Evolutionary conservation across 768 basidiomycete species (phyloP).

Genomic region (Xerocomellus intermedius): DNA sequence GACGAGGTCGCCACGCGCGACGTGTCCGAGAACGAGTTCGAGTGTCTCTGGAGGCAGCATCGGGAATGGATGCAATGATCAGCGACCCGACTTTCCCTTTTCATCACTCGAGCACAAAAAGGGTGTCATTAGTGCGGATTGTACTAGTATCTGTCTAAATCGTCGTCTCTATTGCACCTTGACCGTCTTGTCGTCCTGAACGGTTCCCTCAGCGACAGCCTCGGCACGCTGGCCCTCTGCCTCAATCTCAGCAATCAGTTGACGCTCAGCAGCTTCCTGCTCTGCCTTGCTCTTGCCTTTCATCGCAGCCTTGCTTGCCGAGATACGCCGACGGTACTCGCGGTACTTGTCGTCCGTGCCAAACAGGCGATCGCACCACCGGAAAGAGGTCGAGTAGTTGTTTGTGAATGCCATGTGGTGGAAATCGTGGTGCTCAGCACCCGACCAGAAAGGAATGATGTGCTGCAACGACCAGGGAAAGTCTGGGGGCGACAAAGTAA

Average conservation of each 20-base stretch:
- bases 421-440: slow-evolving; percentile 97
- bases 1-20: slow-evolving; percentile 28
- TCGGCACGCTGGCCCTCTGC: slow-evolving; percentile 71
- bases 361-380: slow-evolving; percentile 87
- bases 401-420: slow-evolving; percentile 97
- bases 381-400: slow-evolving; percentile 92
- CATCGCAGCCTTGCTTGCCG: slow-evolving; percentile 56
- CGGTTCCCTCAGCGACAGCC: slow-evolving; percentile 45
- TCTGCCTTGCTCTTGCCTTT: slow-evolving; percentile 55
- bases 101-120: not conserved
- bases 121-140: not conserved
- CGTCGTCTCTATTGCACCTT: slow-evolving; percentile 26
- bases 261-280: slow-evolving; percentile 53
- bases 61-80: not conserved
- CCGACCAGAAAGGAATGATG: slow-evolving; percentile 94
- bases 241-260: slow-evolving; percentile 68
- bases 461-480: slow-evolving; percentile 98
- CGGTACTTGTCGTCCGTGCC: slow-evolving; percentile 92
- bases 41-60: slow-evolving; percentile 39
- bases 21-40: slow-evolving; percentile 29
- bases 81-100: too few species aligned
- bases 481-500: slow-evolving; percentile 42
- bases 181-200: slow-evolving; percentile 14
- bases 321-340: slow-evolving; percentile 68
- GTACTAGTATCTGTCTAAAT: slow-evolving; percentile 11